Base-by-base conservation (phyloP, 2,329 filamentous ascomycete genomes). In the Claviceps pusilla region DNA sequence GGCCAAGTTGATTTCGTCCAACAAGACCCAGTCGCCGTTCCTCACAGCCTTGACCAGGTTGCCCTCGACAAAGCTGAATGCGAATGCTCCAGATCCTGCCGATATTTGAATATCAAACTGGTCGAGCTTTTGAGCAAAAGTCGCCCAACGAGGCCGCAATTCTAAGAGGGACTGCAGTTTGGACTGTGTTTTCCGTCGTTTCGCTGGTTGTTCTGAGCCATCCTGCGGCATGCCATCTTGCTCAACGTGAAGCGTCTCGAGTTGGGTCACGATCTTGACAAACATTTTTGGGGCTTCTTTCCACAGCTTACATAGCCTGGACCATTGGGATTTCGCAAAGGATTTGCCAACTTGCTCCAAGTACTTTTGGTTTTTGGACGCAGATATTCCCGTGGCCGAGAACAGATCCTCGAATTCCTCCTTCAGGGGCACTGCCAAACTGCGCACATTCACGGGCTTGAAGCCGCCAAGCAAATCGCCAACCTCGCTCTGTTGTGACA, bases 401-500 rank as follows among this genome's bases (percentile, higher is more conserved):
- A 98, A 96, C 0, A 98, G 75, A 29, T 91, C 83, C 60, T 94
- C 89, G 59, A 98, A 98, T 58, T 94, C 88, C 61, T 97, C 93
- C 62, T 95, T 89, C 64, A 98, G 72, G 0, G 93, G 91, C 42
- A 96, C 80, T 0, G 93, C 86, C 55, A 97, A 76, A 57, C 83
- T 94, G 59, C 91, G 83, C 46, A 93, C 81, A 65, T 91, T 96
- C 56, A 98, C 86, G 0, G 93, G 93, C 67, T 98, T 98, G 73
- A 95, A 97, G 0, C 93, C 93, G 62, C 93, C 94, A 0, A 98
- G 75, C 12, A 99, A 73, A 71, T 99, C 93, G n/a, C 90, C 87
- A 45, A 87, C 90, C 69, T 99, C 94, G 64, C 90, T 97, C 67
- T 99, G 94, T 66, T 98, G 94, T 0, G 93, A 98, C 65, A 99